A percentile compares a stretch with the other conserved stretches of the same genome.
phyloP scores from a whole-genome alignment of 208 protist species.

The Phytomonas francai region DNA sequence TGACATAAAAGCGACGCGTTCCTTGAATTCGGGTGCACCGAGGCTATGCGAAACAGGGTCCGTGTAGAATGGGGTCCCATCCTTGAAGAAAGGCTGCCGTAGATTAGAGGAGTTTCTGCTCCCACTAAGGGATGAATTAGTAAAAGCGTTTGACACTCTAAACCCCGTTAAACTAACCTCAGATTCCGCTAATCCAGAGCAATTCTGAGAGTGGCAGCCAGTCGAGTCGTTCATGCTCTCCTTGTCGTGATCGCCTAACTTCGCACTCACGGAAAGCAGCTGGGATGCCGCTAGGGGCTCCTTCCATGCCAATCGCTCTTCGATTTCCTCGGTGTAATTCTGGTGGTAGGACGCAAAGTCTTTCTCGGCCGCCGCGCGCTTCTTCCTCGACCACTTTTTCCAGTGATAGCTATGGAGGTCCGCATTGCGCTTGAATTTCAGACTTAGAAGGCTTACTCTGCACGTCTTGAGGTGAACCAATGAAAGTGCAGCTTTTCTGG shows the following conservation, averaged over 20 bases:
- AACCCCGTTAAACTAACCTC: neutral
- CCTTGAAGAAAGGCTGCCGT: conserved; percentile 28
- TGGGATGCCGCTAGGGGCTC: neutral
- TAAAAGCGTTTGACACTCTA: neutral
- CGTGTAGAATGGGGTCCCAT: conserved; percentile 35
- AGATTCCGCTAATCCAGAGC: neutral
- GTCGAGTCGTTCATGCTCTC: neutral
- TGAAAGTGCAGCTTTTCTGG: conserved; percentile 38
- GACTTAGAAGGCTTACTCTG: conserved; percentile 50
- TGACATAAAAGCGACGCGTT: conserved; percentile 80
- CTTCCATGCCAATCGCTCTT: conserved; percentile 5
- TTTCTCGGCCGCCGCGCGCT: conserved; percentile 12
- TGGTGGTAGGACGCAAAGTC: conserved; percentile 21
- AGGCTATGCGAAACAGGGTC: conserved; percentile 28
- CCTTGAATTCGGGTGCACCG: conserved; percentile 29
- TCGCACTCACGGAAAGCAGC: neutral
- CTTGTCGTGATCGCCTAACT: neutral
- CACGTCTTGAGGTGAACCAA: conserved; percentile 62
- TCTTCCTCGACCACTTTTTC: conserved; percentile 9
- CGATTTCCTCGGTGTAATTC: conserved; percentile 17
- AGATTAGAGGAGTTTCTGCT: neutral
- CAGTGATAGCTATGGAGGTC: conserved; percentile 26
- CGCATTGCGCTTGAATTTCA: conserved; percentile 39
- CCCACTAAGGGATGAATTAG: neutral
- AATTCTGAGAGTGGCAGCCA: conserved; percentile 7